A percentile compares a stretch with the other conserved stretches of the same genome.
These are phyloP conservation scores for Centella asiatica DNA, from an alignment of 129 eudicot genomes.

Conservation along the genomic window DNA sequence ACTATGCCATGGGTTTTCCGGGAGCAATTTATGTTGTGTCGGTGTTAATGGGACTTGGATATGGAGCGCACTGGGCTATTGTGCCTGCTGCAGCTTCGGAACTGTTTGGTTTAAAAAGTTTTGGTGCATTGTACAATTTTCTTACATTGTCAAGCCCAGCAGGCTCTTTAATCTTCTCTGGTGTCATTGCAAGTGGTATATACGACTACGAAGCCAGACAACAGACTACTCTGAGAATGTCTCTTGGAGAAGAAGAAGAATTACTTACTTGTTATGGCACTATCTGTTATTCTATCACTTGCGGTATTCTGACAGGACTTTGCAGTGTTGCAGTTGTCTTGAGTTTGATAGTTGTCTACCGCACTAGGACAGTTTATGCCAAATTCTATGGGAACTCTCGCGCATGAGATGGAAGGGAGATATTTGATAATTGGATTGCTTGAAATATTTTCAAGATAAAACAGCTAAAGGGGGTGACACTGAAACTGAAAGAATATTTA, in stretches of 20 bases:
- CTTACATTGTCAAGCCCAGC: slow-evolving; percentile 54
- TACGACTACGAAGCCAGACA: slow-evolving; percentile 59
- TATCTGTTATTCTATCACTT: slow-evolving; percentile 58
- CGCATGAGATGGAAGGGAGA: slow-evolving; percentile 5
- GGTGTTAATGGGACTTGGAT: slow-evolving; percentile 50
- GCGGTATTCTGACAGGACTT: slow-evolving; percentile 51
- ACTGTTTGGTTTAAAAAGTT: slow-evolving; percentile 59
- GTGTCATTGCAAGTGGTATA: slow-evolving; percentile 63
- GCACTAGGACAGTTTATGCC: slow-evolving; percentile 56
- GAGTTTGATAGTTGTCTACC: slow-evolving; percentile 46
- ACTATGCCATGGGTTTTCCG: slow-evolving; percentile 45
- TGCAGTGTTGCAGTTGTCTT: slow-evolving; percentile 36
- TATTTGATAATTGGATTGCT: too few relatives aligned
- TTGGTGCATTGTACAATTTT: slow-evolving; percentile 59
- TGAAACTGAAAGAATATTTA: too few relatives aligned
- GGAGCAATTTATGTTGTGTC: slow-evolving; percentile 49
- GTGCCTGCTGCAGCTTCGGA: slow-evolving; percentile 73
- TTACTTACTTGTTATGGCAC: slow-evolving; percentile 44
- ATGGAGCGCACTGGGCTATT: slow-evolving; percentile 80
- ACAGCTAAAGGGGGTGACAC: not conserved
- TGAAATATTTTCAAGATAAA: not conserved
- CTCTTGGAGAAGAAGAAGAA: slow-evolving; percentile 13
- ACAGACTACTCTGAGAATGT: slow-evolving; percentile 17
- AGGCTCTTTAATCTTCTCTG: slow-evolving; percentile 62
- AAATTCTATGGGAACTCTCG: slow-evolving; percentile 38